Evolutionary conservation across 1,284 basidiomycete genomes (phyloP), one percentile per base, ranked within the genome.

Genomic region (Peniophora sp.): DNA sequence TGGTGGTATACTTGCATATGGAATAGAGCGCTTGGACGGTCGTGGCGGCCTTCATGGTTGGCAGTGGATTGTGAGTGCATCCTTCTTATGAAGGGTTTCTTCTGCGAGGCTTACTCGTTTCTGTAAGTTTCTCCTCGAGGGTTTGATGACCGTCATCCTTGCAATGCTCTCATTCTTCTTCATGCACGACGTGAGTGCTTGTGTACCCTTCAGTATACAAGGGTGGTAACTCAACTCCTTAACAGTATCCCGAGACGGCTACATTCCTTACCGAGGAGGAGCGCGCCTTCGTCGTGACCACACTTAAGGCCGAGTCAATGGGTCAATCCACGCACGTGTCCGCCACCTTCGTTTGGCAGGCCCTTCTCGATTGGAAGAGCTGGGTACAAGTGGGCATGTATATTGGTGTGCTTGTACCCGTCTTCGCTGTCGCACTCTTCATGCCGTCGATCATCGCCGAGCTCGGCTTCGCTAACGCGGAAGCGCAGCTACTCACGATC

Each of bases 371-470:
- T 48, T 73, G 71, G 62, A 77, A 74, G 58, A 56, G 59, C 3
- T 79, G 70, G 49, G 32, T 75, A 19, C 75, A 75, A 54, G 56
- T 71, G 19, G 62, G 66, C 23, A 69, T 75, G 48, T 73, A 73
- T 49, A 66, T 70, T 22, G 73, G 75, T 70, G 53, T 75, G 17
- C 66, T 81, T 50, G 63, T 76, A 48, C 74, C 81, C 6, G 62
- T 79, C 36, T 82, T 82, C 54, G 73, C 77, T 12, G 74, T 83
- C 56, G 72, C 81, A 34, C 69, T 83, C 47, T 84, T 83, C 56
- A 69, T 70, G 2, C 80, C 78, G 0, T 79, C 75, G 1, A 79
- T 82, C 58, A 74, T 82, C 49, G 67, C 69, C 9, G 65, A 73
- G 47, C 67, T 81, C 2, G 79, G 80, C 3, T 85, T 71, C 67